These are phyloP conservation scores for Suillus subalutaceus DNA, from an alignment of 768 basidiomycete genomes.

Conservation along the genomic window DNA sequence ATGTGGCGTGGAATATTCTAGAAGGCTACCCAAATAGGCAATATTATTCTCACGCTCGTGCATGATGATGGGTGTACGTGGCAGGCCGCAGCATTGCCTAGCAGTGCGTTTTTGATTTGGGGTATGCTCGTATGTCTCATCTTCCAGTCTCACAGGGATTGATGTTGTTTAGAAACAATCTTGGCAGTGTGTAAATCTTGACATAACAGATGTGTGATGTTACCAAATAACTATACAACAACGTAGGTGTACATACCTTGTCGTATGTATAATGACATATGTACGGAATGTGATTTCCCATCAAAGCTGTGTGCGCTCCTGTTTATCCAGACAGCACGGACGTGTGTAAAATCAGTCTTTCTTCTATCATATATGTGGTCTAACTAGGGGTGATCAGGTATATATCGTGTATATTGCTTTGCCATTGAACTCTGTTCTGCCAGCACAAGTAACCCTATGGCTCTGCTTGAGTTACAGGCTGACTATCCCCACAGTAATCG, in stretches of 20 bases:
- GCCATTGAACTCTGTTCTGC: neutral
- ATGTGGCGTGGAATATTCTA: conserved; percentile 28
- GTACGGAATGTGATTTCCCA: neutral
- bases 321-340: neutral
- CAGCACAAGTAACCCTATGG: neutral
- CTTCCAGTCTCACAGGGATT: neutral
- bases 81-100: neutral
- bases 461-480: neutral
- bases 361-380: neutral
- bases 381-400: neutral
- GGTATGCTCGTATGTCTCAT: neutral
- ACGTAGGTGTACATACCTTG: neutral
- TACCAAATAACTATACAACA: neutral
- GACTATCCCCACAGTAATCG: no score
- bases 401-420: neutral
- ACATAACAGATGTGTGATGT: neutral
- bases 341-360: neutral
- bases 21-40: conserved; percentile 22
- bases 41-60: conserved; percentile 16
- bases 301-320: neutral
- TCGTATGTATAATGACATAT: neutral
- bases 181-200: neutral
- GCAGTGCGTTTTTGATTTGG: neutral
- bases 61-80: neutral
- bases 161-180: neutral